Evolutionary conservation across 2,329 filamentous ascomycete species (phyloP), one percentile per base, ranked within the genome.

Genomic region (Neofusicoccum sp.): DNA sequence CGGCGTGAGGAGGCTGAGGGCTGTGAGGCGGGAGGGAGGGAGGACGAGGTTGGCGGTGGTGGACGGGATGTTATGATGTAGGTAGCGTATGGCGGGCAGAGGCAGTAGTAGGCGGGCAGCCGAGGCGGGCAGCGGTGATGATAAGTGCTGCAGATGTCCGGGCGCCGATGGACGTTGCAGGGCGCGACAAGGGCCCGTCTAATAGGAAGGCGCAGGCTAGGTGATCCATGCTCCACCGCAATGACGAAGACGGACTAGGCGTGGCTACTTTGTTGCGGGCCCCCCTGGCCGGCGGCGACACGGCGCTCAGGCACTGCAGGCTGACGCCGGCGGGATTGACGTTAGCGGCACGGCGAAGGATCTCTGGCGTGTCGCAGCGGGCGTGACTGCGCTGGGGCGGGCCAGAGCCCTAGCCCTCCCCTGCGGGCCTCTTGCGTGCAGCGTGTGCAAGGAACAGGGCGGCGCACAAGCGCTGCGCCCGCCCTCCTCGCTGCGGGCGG

Each of bases 201-300:
- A 58, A 61, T 58, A 58, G 60, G 60, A 61, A 61, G 60, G 60
- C 57, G 31, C 60, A 61, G 60, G 60, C 60, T 61, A 61, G 51
- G 53, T 47, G 58, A 61, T 56, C 51, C 38, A 56, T 56, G 51
- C 51, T 56, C 30, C 30, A 45, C 36, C 26, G 28, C 38, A 41
- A 36, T 61, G 58, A 61, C 58, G 49, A 61, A 56, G 47, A 61
- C 48, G 49, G 58, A 58, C 54, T 58, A 58, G 54, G 33, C 41
- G 31, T 40, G 54, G 54, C 41, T 47, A 47, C 54, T 45, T 43
- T 43, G 51, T 43, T 56, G 54, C 54, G 54, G 54, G 54, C 54
- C 41, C 54, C 54, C 54, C 54, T 58, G 41, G 54, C 31, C 41
- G 54, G 31, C 54, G 43, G 54, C 54, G 54, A 45, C 40, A 58